Base-by-base conservation (phyloP, 208 protist genomes). In the Angomonas ambiguus region DNA sequence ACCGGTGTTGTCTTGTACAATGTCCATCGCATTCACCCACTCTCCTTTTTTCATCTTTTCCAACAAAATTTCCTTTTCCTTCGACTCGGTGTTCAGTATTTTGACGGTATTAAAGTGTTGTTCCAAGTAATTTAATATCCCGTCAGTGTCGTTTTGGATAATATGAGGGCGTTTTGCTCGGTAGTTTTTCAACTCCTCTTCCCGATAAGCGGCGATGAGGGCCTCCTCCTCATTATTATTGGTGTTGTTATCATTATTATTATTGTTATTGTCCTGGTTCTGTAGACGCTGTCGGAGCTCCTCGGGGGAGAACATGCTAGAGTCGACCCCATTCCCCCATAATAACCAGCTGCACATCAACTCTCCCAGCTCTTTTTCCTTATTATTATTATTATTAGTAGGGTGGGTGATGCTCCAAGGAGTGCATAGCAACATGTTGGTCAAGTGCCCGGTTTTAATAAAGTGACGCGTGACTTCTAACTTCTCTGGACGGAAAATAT, bases 1-100 rank as follows among this genome's bases (percentile, higher is more conserved):
- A 32, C 90, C 90, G 34, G 88, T 81, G 70, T 95, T 95, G 72
- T 95, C 90, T 77, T 91, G 91, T 22, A 95, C 87, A 59, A 95
- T 87, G 64, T 95, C 83, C 30, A 95, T 51, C 56, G 74, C 66
- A 10, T 60, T 64, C 24, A 32, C 34, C 6, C 6, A 32, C 22
- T 72, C 38, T 60, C 78, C 32, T 34, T 58, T 56, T 13, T 27
- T 51, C 25, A 51, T 20, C 32, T 45, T 48, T 28, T 38, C 41
- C 13, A n/a, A n/a, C n/a, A n/a, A n/a, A 24, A 62, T 1, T 28
- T 8, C 27, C 18, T 48, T 35, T 27, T n/a, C 18, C 53, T 33
- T 27, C 68, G n/a, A 38, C 41, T 62, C 28, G 28, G 45, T 42
- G 63, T 70, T 67, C 34, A 20, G 48, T 3, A 32, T 11, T 22